Evolutionary conservation across 768 basidiomycete species (phyloP).

Genomic region (Leccinum imitatum): DNA sequence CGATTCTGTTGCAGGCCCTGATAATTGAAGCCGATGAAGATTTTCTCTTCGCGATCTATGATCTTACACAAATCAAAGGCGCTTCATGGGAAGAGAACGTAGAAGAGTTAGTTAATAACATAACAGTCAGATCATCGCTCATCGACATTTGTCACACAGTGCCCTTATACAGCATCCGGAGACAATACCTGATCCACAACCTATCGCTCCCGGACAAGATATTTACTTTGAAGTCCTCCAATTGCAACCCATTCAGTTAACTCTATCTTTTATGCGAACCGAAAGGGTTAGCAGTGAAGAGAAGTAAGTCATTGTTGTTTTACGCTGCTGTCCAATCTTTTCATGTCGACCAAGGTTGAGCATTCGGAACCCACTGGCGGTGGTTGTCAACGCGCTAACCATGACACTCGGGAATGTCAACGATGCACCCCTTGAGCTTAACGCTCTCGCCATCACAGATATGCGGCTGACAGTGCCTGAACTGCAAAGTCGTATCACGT

Average conservation of each 20-base stretch:
- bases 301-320: constrained; percentile 57
- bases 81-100: constrained; percentile 80
- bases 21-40: constrained; percentile 98
- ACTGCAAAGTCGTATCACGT: constrained; percentile 77
- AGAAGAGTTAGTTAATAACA: constrained; percentile 58
- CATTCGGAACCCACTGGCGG: constrained; percentile 87
- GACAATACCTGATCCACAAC: constrained; percentile 68
- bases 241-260: constrained; percentile 89
- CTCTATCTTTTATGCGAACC: constrained; percentile 96
- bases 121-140: background rate
- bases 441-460: constrained; percentile 92
- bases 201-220: constrained; percentile 66
- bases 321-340: background rate
- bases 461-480: constrained; percentile 86
- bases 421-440: constrained; percentile 91
- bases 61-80: constrained; percentile 90
- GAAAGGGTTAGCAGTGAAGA: constrained; percentile 91
- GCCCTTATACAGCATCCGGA: constrained; percentile 70
- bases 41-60: constrained; percentile 87
- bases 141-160: constrained; percentile 38
- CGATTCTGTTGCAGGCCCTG: constrained; percentile 88
- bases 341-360: constrained; percentile 48
- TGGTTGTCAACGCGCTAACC: constrained; percentile 90
- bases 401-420: constrained; percentile 98
- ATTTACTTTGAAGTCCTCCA: constrained; percentile 96